Conservation (phyloP, 2,329 filamentous ascomycete genomes). For the Colletotrichum kahawae region DNA sequence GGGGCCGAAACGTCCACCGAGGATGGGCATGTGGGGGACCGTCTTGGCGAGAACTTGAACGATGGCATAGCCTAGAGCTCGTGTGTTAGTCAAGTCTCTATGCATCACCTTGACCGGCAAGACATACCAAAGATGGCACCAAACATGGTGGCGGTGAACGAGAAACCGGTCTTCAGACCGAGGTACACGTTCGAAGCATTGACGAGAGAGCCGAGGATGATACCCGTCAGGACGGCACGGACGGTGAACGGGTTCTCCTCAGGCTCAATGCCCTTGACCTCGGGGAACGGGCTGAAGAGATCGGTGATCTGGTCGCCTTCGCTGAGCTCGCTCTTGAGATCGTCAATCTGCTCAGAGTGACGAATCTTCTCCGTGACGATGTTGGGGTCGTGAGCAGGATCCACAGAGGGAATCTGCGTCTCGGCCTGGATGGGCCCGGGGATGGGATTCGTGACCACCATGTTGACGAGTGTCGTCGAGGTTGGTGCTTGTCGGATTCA, state of each 20-base stretch:
- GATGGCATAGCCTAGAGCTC: constrained; percentile 48
- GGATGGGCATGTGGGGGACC: constrained; percentile 45
- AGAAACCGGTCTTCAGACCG: constrained; percentile 58
- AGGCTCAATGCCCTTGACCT: constrained; percentile 43
- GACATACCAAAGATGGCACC: constrained; percentile 64
- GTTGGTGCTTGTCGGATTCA: background rate
- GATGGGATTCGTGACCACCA: background rate
- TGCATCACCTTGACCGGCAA: constrained; percentile 30
- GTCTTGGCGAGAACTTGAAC: constrained; percentile 45
- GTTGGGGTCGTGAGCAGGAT: constrained; percentile 3
- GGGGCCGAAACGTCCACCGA: constrained; percentile 62
- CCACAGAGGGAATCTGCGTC: background rate
- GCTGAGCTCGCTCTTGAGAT: constrained; percentile 17
- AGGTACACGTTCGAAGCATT: constrained; percentile 69
- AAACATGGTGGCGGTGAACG: constrained; percentile 52
- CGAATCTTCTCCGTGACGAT: constrained; percentile 6
- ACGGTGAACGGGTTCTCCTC: constrained; percentile 56
- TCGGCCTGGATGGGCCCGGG: constrained; percentile 13
- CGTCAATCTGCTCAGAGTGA: constrained; percentile 10
- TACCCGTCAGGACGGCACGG: constrained; percentile 59
- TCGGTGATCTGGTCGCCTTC: constrained; percentile 36
- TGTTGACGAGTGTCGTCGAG: background rate
- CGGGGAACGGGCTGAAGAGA: constrained; percentile 46
- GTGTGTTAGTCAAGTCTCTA: background rate
- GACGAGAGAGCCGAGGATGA: constrained; percentile 61